Evolutionary conservation across 2,329 filamentous ascomycete species (phyloP), one percentile per base, ranked within the genome.

Genomic region (Pseudopyrenochaeta lycopersici): DNA sequence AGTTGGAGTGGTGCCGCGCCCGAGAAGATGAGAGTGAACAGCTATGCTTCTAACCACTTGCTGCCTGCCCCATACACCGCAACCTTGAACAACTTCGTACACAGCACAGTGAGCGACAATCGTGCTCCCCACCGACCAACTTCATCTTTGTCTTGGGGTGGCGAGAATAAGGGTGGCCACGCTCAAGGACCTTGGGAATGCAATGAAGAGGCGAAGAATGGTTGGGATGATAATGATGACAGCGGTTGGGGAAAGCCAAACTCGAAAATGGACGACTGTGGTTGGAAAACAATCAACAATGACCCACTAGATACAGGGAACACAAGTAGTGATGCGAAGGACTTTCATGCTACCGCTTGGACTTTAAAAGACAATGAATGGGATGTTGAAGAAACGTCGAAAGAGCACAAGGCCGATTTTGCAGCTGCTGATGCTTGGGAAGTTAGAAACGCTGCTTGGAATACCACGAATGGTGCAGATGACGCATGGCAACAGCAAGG

Each of bases 21-120:
- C 0, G 44, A 58, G 6, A 23, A 45, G 6, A 9, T 30, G 9
- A 32, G 43, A 2, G 57, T 54, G 29, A 12, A 45, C 5, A 58
- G 47, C 9, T 36, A 14, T 3, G 52, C 44, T 18, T 21, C 43
- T 1, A 31, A 47, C 2, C 48, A 42, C 20, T 11, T 45, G 4
- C 43, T 48, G n/a, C 58, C 56, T 3, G 50, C 56, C 1, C 52
- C 60, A 1, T 64, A 60, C 15, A 48, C 53, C 7, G 7, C 33
- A 1, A 31, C 47, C 1, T 18, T 49, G 18, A 36, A 14, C 0
- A 35, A 41, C 0, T 44, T 49, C 6, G 38, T 35, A 1, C n/a
- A 31, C 12, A 30, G 33, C 9, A 23, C 23, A 2, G n/a, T 9
- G 4, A 45, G 31, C 11, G 15, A 17, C 1, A 21, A 31, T 5